Percentiles rank a stretch among this genome's conserved stretches.
These are phyloP conservation scores for Plasmodium yoelii DNA, from an alignment of 169 alveolate genomes.

Conservation along the genomic window DNA sequence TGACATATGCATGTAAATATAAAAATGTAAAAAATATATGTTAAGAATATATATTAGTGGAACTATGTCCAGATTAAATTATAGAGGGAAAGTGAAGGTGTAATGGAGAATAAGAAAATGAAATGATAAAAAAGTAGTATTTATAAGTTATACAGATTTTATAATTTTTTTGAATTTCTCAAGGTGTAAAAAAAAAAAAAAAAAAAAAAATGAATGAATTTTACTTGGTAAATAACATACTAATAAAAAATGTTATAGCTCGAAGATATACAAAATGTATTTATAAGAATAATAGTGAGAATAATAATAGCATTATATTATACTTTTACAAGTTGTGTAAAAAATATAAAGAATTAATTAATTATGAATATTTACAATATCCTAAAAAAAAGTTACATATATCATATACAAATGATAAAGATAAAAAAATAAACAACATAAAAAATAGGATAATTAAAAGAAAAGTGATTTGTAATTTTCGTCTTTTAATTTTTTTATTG, in stretches of 20 bases:
- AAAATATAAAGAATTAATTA: conserved; percentile 13
- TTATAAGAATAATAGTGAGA: conserved; percentile 13
- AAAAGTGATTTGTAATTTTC: conserved; percentile 6
- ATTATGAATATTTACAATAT: background rate
- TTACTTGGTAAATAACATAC: conserved; percentile 27
- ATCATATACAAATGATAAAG: conserved; percentile 31
- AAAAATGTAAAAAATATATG: too few species aligned
- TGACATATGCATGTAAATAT: too few species aligned
- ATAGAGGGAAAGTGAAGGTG: too few species aligned
- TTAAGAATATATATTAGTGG: too few species aligned
- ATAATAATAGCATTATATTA: background rate
- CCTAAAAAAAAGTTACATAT: background rate
- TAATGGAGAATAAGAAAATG: too few species aligned
- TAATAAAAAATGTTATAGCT: conserved; percentile 11
- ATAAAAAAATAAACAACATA: conserved; percentile 16
- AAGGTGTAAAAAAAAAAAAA: background rate
- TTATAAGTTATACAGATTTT: too few species aligned
- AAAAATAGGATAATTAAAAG: conserved; percentile 26
- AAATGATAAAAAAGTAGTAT: too few species aligned
- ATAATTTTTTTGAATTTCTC: too few species aligned
- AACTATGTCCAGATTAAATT: too few species aligned
- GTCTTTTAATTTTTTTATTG: conserved; percentile 5
- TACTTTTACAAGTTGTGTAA: conserved; percentile 16
- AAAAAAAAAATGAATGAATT: conserved; percentile 40
- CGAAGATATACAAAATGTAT: conserved; percentile 28